phyloP scores from a whole-genome alignment of 306 rosid species.

The Lablab purpureus region DNA sequence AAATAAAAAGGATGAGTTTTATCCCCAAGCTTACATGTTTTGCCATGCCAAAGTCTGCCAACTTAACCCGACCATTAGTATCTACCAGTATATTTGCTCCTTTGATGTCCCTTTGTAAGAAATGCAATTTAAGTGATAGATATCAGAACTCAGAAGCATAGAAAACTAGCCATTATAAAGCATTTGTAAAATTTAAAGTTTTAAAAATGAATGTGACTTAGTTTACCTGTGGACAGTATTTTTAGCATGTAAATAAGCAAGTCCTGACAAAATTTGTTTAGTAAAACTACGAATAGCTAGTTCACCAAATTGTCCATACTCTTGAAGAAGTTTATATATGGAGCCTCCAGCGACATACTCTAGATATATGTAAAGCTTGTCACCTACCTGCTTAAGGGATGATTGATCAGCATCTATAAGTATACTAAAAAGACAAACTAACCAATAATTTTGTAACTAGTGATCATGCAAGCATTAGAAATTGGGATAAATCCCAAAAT shows the following conservation, averaged over 20 bases:
- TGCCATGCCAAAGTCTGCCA: constrained; percentile 99
- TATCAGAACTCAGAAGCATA: neutral
- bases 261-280: constrained; percentile 90
- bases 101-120: constrained; percentile 82
- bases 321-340: constrained; percentile 90
- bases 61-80: constrained; percentile 85
- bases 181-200: constrained; percentile 7
- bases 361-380: constrained; percentile 85
- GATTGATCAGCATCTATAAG: constrained; percentile 40
- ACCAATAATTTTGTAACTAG: constrained; percentile 27
- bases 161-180: constrained; percentile 34
- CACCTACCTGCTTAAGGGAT: constrained; percentile 68
- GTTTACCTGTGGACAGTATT: constrained; percentile 87
- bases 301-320: constrained; percentile 84
- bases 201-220: constrained; percentile 28
- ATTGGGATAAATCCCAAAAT: neutral
- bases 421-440: constrained; percentile 11
- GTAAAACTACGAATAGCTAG: constrained; percentile 87
- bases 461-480: constrained; percentile 32
- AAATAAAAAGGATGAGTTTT: constrained; percentile 1
- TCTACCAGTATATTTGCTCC: constrained; percentile 97
- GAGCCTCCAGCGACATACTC: constrained; percentile 99
- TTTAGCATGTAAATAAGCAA: constrained; percentile 87
- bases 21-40: constrained; percentile 77
- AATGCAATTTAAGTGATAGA: constrained; percentile 30